Percentiles rank a stretch among this genome's conserved stretches.
These are phyloP conservation scores for Sarocladium oryzae DNA, from an alignment of 2,329 filamentous ascomycete species.

Conservation along the genomic window DNA sequence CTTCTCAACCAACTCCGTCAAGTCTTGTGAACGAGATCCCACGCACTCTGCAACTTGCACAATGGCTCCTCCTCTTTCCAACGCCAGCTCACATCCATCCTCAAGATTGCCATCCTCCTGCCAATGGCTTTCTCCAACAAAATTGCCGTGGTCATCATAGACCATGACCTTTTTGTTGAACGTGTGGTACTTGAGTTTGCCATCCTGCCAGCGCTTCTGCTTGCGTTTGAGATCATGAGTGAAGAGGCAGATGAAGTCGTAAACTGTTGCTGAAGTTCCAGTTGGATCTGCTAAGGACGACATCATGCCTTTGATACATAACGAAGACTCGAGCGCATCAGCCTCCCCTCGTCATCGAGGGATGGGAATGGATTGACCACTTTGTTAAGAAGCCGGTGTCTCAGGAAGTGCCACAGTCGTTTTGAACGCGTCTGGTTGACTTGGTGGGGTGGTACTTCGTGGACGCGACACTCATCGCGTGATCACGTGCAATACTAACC, in stretches of 20 bases:
- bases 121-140: slow-evolving; percentile 81
- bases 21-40: slow-evolving; percentile 68
- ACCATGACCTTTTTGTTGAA: slow-evolving; percentile 92
- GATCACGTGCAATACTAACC: too few relatives aligned
- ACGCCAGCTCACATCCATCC: slow-evolving; percentile 74
- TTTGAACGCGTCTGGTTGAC: too few relatives aligned
- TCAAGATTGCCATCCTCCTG: slow-evolving; percentile 55
- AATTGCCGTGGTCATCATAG: slow-evolving; percentile 74
- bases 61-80: slow-evolving; percentile 69
- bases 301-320: not conserved
- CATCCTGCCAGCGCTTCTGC: slow-evolving; percentile 92
- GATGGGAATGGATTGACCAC: too few relatives aligned
- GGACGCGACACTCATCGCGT: too few relatives aligned
- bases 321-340: too few relatives aligned
- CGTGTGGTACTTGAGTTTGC: slow-evolving; percentile 76
- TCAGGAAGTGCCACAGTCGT: too few relatives aligned
- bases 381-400: too few relatives aligned
- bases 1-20: slow-evolving; percentile 69
- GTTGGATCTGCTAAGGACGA: not conserved
- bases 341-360: too few relatives aligned
- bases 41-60: slow-evolving; percentile 74
- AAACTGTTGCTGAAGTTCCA: slow-evolving; percentile 57
- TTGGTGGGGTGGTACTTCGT: too few relatives aligned
- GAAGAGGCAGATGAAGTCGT: slow-evolving; percentile 81
- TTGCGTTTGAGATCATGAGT: slow-evolving; percentile 81